These are phyloP conservation scores for Pterulicium gracile DNA, from an alignment of 1,284 basidiomycete species.

Conservation along the genomic window DNA sequence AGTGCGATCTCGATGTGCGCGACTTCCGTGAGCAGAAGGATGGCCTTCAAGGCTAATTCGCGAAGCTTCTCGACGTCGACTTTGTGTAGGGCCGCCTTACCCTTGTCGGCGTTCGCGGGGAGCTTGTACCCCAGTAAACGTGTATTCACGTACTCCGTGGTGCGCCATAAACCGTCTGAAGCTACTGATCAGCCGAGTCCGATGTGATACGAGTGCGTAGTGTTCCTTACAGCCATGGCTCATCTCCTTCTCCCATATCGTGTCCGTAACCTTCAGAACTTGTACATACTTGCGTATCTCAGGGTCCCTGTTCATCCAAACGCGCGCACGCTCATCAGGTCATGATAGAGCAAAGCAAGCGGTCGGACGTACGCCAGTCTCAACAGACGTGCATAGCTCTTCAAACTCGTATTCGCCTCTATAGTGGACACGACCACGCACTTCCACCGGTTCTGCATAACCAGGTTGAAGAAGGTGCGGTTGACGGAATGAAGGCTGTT, in stretches of 20 bases:
- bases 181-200: background rate
- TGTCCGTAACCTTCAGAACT: background rate
- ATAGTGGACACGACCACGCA: background rate
- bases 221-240: background rate
- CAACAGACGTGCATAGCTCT: background rate
- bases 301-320: too few relatives aligned
- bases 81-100: background rate
- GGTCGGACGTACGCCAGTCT: background rate
- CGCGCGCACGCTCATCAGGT: background rate
- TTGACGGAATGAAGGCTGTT: slow-evolving; percentile 17
- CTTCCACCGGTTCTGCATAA: slow-evolving; percentile 16
- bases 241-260: background rate
- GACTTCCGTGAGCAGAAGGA: too few relatives aligned
- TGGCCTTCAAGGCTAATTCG: background rate
- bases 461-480: slow-evolving; percentile 19
- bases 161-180: background rate
- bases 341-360: background rate
- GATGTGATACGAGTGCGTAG: too few relatives aligned
- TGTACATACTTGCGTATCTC: background rate
- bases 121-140: background rate
- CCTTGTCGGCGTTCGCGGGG: background rate
- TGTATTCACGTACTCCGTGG: background rate
- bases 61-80: background rate
- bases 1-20: too few relatives aligned
- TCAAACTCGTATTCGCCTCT: background rate